Conservation (phyloP, 1,284 basidiomycete genomes). For the Tilletia caries region DNA sequence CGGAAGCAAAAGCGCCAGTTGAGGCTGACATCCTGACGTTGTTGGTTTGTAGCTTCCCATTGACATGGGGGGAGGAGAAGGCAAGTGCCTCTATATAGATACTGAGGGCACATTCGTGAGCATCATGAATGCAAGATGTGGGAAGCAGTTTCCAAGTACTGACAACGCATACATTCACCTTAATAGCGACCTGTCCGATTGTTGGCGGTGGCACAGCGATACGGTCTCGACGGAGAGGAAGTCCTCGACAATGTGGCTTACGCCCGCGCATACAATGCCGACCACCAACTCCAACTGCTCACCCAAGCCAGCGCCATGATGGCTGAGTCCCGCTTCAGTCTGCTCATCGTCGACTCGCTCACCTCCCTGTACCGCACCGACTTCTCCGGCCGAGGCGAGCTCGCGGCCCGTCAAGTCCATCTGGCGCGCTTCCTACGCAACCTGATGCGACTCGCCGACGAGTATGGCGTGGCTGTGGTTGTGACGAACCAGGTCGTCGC, state of each 20-base stretch:
- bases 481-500: conserved; percentile 99
- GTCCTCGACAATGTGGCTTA: conserved; percentile 98
- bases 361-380: conserved; percentile 95
- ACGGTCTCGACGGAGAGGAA: conserved; percentile 92
- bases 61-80: conserved; percentile 97
- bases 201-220: conserved; percentile 89
- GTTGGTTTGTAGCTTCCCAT: conserved; percentile 68
- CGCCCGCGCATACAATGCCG: conserved; percentile 96
- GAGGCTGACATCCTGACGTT: not conserved
- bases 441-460: conserved; percentile 88
- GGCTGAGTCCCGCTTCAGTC: conserved; percentile 71
- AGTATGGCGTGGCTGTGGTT: conserved; percentile 93
- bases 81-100: conserved; percentile 98
- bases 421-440: conserved; percentile 95
- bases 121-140: not conserved
- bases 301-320: conserved; percentile 83
- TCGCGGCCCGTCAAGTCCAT: conserved; percentile 91
- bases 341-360: conserved; percentile 94
- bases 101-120: conserved; percentile 87
- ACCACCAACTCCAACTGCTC: conserved; percentile 88
- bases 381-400: conserved; percentile 89
- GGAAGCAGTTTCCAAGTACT: not conserved
- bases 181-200: conserved; percentile 76
- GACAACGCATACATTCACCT: not conserved
- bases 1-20: not conserved